Conservation (phyloP, 2,329 filamentous ascomycete genomes). For the Penicillium sp. region DNA sequence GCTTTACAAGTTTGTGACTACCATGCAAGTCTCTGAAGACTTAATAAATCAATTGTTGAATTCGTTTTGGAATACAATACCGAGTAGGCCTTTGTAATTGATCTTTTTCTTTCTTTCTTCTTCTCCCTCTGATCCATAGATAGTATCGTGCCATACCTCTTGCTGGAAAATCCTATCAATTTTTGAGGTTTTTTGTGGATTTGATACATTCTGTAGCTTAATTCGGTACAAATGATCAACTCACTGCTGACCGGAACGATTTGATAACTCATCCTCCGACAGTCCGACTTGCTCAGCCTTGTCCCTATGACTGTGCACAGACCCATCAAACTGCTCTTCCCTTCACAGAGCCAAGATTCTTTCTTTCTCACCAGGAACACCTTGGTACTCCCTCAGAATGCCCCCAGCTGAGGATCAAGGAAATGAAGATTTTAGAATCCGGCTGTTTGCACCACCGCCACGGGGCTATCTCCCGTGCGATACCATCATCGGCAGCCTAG, state of each 20-base stretch:
- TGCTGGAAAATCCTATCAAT: no score
- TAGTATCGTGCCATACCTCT: no score
- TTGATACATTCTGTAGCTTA: no score
- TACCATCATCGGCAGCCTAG: not conserved
- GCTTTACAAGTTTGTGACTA: slow-evolving; percentile 3
- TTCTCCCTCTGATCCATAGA: not conserved
- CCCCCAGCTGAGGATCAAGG: not conserved
- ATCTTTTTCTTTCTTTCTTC: not conserved
- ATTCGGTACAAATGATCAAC: no score
- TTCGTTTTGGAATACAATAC: not conserved
- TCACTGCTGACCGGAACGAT: no score
- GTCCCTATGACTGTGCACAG: not conserved
- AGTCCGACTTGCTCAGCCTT: no score
- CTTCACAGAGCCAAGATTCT: no score
- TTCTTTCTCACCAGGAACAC: no score
- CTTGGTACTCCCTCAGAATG: not conserved
- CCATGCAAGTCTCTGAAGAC: not conserved
- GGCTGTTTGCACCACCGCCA: not conserved
- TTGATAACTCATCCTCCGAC: no score
- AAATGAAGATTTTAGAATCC: not conserved
- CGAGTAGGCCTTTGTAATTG: not conserved
- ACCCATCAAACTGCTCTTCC: no score
- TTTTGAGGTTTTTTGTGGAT: no score
- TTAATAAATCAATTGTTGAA: not conserved
- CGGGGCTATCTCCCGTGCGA: not conserved